phyloP scores from a whole-genome alignment of 2,329 filamentous ascomycete species.

The Apiospora kogelbergensis region DNA sequence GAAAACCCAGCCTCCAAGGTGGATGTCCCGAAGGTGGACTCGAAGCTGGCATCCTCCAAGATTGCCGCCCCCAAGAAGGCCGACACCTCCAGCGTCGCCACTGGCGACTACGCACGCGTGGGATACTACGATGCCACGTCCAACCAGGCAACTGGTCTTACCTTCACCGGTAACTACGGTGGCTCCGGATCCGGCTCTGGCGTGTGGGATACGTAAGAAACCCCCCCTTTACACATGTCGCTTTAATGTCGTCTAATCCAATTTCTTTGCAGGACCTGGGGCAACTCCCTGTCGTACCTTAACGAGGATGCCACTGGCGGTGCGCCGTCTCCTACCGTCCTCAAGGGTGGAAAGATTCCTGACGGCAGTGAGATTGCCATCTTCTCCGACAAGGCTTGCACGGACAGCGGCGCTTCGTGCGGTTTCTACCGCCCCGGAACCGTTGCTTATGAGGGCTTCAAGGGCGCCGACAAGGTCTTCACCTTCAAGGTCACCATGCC shows the following conservation, averaged over 20 bases:
- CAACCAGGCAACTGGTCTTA: conserved; percentile 38
- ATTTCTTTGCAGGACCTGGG: conserved; percentile 36
- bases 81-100: conserved; percentile 15
- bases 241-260: background rate
- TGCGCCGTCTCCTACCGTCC: conserved; percentile 37
- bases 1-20: conserved; percentile 19
- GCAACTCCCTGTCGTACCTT: conserved; percentile 46
- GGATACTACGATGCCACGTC: conserved; percentile 45
- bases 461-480: conserved; percentile 69
- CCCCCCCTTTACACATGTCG: background rate
- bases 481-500: conserved; percentile 76
- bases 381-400: conserved; percentile 44
- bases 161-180: conserved; percentile 50
- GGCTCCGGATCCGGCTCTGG: conserved; percentile 40
- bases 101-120: conserved; percentile 40
- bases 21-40: conserved; percentile 4
- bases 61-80: conserved; percentile 16
- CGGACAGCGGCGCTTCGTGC: conserved; percentile 33
- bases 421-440: conserved; percentile 43
- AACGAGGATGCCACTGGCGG: conserved; percentile 41
- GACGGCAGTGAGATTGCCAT: conserved; percentile 48
- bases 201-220: conserved; percentile 43
- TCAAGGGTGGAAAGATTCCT: conserved; percentile 39
- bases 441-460: conserved; percentile 64
- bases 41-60: conserved; percentile 13